Percentiles rank a stretch among this genome's conserved stretches.
Conservation (phyloP, 129 eudicot genomes). For the Centella asiatica region DNA sequence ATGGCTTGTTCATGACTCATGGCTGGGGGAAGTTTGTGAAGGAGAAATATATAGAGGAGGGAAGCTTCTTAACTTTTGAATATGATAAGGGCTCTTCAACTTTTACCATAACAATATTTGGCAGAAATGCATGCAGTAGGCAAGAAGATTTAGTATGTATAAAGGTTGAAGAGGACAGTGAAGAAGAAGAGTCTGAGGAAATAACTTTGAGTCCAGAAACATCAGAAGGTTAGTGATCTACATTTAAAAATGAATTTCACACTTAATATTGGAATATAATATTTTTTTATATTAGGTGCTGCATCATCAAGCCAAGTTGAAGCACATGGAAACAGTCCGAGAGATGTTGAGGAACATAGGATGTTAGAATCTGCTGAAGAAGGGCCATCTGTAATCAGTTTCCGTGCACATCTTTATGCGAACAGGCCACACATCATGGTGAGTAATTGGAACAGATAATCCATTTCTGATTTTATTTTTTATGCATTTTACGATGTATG, state of each 20-base stretch:
- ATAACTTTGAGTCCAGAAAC: not conserved
- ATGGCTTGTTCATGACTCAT: constrained; percentile 17
- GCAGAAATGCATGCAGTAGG: constrained; percentile 18
- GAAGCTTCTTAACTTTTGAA: not conserved
- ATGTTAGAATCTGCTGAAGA: not conserved
- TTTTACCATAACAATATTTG: too few relatives aligned
- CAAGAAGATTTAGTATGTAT: constrained; percentile 3
- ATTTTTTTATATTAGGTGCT: too few relatives aligned
- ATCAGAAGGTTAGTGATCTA: not conserved
- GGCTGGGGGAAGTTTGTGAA: constrained; percentile 26
- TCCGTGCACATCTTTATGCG: not conserved
- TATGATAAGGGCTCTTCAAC: not conserved
- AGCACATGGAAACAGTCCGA: not conserved
- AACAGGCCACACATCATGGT: not conserved
- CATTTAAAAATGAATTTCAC: too few relatives aligned
- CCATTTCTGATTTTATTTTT: too few relatives aligned
- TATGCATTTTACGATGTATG: too few relatives aligned
- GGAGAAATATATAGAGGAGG: not conserved
- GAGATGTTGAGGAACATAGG: not conserved
- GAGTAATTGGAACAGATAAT: not conserved
- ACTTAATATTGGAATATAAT: too few relatives aligned
- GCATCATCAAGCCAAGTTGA: not conserved
- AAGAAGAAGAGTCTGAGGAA: not conserved
- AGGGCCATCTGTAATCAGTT: not conserved
- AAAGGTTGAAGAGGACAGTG: constrained; percentile 11